A percentile compares a stretch with the other conserved stretches of the same genome.
Evolutionary conservation across 768 basidiomycete genomes (phyloP).

Genomic region (Trichaptum fuscoviolaceum): DNA sequence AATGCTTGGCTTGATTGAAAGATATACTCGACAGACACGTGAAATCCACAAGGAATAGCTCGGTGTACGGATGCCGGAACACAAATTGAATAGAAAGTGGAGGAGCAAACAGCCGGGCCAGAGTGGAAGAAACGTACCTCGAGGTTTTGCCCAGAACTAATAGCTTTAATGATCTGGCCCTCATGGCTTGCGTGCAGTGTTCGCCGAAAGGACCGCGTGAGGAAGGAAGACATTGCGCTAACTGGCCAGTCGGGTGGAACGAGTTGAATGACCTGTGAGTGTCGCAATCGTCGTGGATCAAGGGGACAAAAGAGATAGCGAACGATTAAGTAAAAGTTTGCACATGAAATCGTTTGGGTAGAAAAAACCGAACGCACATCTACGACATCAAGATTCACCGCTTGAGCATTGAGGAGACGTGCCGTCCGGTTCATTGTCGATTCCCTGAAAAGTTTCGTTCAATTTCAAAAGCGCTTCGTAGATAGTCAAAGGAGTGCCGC

Average conservation of each 20-base stretch:
- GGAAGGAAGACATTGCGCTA: slow-evolving; percentile 64
- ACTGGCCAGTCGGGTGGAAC: slow-evolving; percentile 78
- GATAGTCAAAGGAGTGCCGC: slow-evolving; percentile 23
- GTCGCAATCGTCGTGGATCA: slow-evolving; percentile 5
- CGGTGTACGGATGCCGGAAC: neutral
- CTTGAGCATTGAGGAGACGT: slow-evolving; percentile 73
- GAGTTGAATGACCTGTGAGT: slow-evolving; percentile 51
- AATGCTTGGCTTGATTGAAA: neutral
- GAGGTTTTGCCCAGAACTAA: slow-evolving; percentile 77
- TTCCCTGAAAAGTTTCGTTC: slow-evolving; percentile 32
- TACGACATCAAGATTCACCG: slow-evolving; percentile 66
- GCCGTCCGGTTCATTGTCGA: slow-evolving; percentile 54
- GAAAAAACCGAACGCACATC: slow-evolving; percentile 71
- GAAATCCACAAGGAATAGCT: neutral
- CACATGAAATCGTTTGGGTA: slow-evolving; percentile 2
- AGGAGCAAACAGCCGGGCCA: too few relatives aligned
- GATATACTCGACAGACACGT: neutral
- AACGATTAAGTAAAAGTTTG: neutral
- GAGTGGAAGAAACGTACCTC: slow-evolving; percentile 33
- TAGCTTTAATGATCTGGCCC: slow-evolving; percentile 69
- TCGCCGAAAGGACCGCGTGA: slow-evolving; percentile 72
- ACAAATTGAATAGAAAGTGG: neutral
- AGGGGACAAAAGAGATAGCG: neutral
- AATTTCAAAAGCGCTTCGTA: slow-evolving; percentile 6
- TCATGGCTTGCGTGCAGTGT: slow-evolving; percentile 67